Evolutionary conservation across 2,329 filamentous ascomycete species (phyloP), one percentile per base, ranked within the genome.

Genomic region (Alternaria ventricosa): DNA sequence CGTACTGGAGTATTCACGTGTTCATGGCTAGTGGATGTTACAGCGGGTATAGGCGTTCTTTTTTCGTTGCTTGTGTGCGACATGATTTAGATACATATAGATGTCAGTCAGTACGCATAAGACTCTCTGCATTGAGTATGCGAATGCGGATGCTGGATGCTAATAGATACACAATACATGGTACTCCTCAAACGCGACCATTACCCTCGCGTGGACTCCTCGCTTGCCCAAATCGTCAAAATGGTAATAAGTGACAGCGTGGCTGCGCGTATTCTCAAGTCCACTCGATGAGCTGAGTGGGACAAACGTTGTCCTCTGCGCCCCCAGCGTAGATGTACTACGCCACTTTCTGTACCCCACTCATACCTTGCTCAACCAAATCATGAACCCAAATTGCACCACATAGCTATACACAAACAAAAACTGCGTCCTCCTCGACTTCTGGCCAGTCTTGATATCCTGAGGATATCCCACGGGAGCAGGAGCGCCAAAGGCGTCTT

Each of bases 331-430:
- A 22, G 13, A 53, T 18, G 1, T 18, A n/a, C 5, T 5, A n/a
- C 12, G 0, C 49, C 30, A 22, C 23, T 11, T 6, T 2, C 3
- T 6, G 4, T 22, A 3, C 9, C 20, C 30, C 23, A 11, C 28
- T 71, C 65, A 75, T 41, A 78, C 75, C 63, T 58, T 73, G 60
- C 73, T 91, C 66, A 92, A 80, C 75, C 89, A 86, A 90, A 95
- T 96, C 94, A 98, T 99, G 81, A 98, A 97, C 60, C 94, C 84
- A 71, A 98, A 87, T 83, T 99, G 96, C 60, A 98, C 90, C 59
- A 96, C 85, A 81, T 98, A 99, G 47, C 94, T 95, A 82, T 99
- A 79, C 9, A 79, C 71, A 41, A 80, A 79, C 55, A 79, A 57
- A 45, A 79, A 77, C 60, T 79, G 74, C 12, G 75, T 78, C 55